Conservation (phyloP, 768 basidiomycete genomes). For the Boletus tylopilopsis region DNA sequence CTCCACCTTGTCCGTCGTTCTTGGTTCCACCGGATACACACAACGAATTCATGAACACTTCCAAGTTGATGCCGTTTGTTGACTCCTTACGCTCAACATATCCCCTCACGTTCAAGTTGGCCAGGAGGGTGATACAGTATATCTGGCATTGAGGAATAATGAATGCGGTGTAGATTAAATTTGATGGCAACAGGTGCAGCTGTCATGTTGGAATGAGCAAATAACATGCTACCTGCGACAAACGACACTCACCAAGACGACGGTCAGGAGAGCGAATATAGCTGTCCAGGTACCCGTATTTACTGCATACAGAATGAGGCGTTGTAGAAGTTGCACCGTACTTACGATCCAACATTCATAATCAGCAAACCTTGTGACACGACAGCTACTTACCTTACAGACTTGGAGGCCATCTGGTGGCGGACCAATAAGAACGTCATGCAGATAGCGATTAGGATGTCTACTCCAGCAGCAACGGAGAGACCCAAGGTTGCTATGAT, state of each 20-base stretch:
- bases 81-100: not conserved
- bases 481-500: not conserved
- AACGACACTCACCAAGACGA: not conserved
- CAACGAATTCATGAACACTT: not conserved
- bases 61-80: not conserved
- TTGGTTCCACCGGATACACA: no score
- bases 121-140: slow-evolving; percentile 4
- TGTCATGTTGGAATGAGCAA: not conserved
- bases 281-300: slow-evolving; percentile 1
- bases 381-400: not conserved
- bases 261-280: not conserved
- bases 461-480: not conserved
- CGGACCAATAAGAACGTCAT: slow-evolving; percentile 2
- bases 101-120: not conserved
- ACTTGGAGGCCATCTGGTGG: not conserved
- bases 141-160: not conserved
- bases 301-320: not conserved
- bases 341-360: not conserved
- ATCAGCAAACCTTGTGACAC: not conserved
- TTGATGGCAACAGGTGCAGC: not conserved
- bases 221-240: not conserved
- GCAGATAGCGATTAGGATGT: slow-evolving; percentile 3
- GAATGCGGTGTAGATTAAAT: not conserved
- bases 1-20: not conserved
- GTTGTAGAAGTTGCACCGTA: not conserved